Conservation (phyloP, 2,329 filamentous ascomycete genomes). For the Ascochyta lentis region DNA sequence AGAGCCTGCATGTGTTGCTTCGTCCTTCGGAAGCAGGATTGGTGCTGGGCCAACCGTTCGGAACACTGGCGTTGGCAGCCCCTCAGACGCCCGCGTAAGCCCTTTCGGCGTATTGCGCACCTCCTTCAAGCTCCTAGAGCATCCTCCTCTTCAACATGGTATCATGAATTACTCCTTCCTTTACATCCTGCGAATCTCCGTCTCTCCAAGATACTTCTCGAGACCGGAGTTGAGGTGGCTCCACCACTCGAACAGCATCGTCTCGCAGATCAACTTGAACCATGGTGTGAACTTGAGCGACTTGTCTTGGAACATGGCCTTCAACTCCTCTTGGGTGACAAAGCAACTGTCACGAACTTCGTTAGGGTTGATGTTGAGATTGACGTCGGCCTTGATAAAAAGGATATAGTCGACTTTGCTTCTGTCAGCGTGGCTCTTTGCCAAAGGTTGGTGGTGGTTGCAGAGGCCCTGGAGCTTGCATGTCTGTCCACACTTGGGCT, state of each 20-base stretch:
- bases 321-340: conserved; percentile 81
- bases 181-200: conserved; percentile 84
- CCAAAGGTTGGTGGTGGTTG: conserved; percentile 18
- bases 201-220: conserved; percentile 85
- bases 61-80: conserved; percentile 10
- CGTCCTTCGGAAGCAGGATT: conserved; percentile 27
- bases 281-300: conserved; percentile 90
- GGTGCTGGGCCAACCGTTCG: conserved; percentile 24
- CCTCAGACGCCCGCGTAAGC: conserved; percentile 14
- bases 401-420: conserved; percentile 91
- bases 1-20: conserved; percentile 32
- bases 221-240: conserved; percentile 79
- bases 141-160: conserved; percentile 72
- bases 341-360: conserved; percentile 88
- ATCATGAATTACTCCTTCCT: conserved; percentile 7
- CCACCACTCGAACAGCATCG: conserved; percentile 99
- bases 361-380: conserved; percentile 81
- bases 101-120: conserved; percentile 13
- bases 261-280: conserved; percentile 99
- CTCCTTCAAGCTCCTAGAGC: conserved; percentile 74
- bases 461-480: not conserved
- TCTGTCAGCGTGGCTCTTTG: conserved; percentile 27
- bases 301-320: conserved; percentile 82
- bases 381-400: conserved; percentile 89
- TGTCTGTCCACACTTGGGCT: not conserved